Conservation (phyloP, 2,329 filamentous ascomycete species). For the Fusarium nygamai region DNA sequence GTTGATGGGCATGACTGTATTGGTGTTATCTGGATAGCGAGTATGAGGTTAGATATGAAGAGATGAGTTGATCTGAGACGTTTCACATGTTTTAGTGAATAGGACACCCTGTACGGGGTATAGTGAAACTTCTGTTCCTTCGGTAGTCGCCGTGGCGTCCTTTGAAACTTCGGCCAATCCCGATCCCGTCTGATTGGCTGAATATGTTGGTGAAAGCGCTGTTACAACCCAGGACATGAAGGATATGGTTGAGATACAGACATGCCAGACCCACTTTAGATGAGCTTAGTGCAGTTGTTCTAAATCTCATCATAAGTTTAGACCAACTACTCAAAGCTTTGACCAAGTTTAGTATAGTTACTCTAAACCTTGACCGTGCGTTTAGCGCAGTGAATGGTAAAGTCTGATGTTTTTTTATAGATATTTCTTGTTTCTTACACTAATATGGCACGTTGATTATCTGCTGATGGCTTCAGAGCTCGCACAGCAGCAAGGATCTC, state of each 20-base stretch:
- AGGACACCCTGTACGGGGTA: neutral
- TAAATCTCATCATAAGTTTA: neutral
- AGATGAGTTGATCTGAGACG: neutral
- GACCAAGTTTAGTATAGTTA: neutral
- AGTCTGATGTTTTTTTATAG: no score
- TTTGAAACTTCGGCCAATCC: neutral
- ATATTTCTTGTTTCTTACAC: no score
- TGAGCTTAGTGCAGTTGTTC: neutral
- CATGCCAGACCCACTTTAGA: neutral
- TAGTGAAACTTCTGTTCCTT: neutral
- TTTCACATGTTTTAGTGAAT: neutral
- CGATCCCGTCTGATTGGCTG: neutral
- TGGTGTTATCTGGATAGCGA: neutral
- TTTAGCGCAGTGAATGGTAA: neutral
- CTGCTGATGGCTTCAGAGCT: neutral
- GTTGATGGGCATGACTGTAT: neutral
- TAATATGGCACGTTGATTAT: neutral
- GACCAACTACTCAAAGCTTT: neutral
- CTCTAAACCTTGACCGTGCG: neutral
- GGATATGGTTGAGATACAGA: neutral
- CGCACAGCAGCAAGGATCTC: neutral
- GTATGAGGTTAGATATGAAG: neutral
- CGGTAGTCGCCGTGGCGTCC: neutral
- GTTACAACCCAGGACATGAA: accelerated
- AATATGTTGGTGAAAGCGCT: neutral